Evolutionary conservation across 2,329 filamentous ascomycete species (phyloP), one percentile per base, ranked within the genome.

Genomic region (Ascosphaera pollenicola): DNA sequence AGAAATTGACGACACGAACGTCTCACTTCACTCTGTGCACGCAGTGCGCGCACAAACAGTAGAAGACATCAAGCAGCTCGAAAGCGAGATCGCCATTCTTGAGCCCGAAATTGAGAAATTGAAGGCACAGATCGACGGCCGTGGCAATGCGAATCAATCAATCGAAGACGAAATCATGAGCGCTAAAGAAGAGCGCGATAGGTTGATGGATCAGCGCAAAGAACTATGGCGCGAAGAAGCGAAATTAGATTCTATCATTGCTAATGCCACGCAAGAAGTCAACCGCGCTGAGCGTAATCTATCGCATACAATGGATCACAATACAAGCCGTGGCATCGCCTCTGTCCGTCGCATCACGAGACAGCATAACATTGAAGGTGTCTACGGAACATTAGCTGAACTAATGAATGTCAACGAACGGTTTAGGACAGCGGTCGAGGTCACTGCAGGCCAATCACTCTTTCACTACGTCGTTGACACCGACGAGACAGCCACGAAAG

Each of bases 391-490:
- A 0, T 60, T 98, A 30, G 85, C 87, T 3, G 91, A 98, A 54
- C 69, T 98, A n/a, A 73, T 95, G 49, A 73, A 84, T 40, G 83
- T 93, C 37, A 73, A 68, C 42, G 83, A 93, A 39, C 70, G 73
- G 39, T 95, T 93, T 58, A 75, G 84, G 43, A 74, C 85, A 8
- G 83, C 89, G 2, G 78, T 91, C 8, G 89, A 98, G 58, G 83
- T 92, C 48, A 89, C 85, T 39, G 89, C 87, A 2, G 89, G 89
- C 15, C 77, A 76, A 45, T 92, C 83, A 54, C 66, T 98, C 7
- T 98, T 98, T 60, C 83, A 98, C 57, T 93, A 93, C 47, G 75
- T 98, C 8, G 87, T 95, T 35, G 87, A 98, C 54, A 87, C 78
- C 38, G 83, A 91, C 43, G 73, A 79, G 32, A 94, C 85, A 0